These are phyloP conservation scores for Phytopythium montanum DNA, from an alignment of 352 stramenopile species.

Conservation along the genomic window DNA sequence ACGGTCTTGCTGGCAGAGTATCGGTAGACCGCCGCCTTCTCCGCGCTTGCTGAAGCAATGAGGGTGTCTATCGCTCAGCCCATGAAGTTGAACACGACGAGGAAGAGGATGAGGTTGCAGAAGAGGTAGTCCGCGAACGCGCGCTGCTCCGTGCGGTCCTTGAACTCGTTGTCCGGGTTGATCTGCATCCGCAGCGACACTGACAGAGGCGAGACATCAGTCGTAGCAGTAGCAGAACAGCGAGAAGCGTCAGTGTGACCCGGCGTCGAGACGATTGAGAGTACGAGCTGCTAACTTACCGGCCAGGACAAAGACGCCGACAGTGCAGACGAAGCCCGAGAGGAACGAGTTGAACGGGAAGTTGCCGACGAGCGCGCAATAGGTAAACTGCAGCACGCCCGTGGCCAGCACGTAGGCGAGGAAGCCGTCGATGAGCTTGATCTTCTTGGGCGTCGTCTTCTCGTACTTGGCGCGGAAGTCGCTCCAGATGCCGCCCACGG, in stretches of 20 bases:
- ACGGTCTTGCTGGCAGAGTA: background rate
- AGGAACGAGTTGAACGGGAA: conserved; percentile 94
- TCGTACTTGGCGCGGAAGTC: conserved; percentile 75
- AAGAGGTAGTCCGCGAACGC: conserved; percentile 91
- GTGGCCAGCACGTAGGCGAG: conserved; percentile 87
- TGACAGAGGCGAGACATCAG: conserved; percentile 13
- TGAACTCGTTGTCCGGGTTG: conserved; percentile 82
- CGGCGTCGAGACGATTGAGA: background rate
- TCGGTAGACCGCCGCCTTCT: background rate
- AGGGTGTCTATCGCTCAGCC: conserved; percentile 44
- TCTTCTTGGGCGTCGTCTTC: conserved; percentile 84
- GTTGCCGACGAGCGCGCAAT: conserved; percentile 86
- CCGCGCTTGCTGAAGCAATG: background rate
- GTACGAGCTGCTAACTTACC: conserved; percentile 30
- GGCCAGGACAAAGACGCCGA: conserved; percentile 88
- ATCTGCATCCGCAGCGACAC: conserved; percentile 91
- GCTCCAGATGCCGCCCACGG: conserved; percentile 47
- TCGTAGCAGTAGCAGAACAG: background rate
- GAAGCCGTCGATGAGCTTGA: conserved; percentile 91
- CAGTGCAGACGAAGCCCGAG: conserved; percentile 86
- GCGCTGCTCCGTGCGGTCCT: conserved; percentile 78
- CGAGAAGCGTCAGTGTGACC: background rate
- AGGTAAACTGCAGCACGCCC: conserved; percentile 90
- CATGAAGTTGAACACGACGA: conserved; percentile 94
- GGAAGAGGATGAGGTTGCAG: conserved; percentile 92